These are phyloP conservation scores for Venturia pyrina DNA, from an alignment of 2,329 filamentous ascomycete genomes.

Conservation along the genomic window DNA sequence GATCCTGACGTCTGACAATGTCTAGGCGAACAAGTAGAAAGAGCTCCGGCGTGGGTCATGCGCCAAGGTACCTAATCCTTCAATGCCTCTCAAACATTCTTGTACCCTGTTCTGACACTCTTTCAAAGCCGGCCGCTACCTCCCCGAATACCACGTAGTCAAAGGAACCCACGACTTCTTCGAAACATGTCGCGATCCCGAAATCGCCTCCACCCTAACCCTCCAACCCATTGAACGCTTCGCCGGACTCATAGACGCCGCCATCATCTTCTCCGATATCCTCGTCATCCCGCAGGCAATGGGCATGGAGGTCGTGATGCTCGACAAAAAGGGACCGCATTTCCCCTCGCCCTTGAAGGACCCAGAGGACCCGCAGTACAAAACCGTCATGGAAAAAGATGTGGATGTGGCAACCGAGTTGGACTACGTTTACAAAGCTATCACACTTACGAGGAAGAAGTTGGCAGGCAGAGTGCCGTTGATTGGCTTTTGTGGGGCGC, in stretches of 20 bases:
- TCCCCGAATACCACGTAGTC: conserved; percentile 93
- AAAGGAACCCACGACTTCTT: conserved; percentile 93
- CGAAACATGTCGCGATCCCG: conserved; percentile 87
- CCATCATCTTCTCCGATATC: conserved; percentile 98
- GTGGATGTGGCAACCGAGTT: conserved; percentile 81
- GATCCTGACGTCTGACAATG: conserved; percentile 1
- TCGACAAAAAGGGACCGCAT: conserved; percentile 92
- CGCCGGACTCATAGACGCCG: conserved; percentile 81
- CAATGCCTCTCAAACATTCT: neutral
- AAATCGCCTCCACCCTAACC: conserved; percentile 86
- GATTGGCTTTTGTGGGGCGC: conserved; percentile 93
- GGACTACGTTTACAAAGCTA: conserved; percentile 91
- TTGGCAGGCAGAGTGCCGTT: conserved; percentile 79
- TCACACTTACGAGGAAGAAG: conserved; percentile 83
- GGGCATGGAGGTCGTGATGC: conserved; percentile 98
- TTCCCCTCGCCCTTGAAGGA: conserved; percentile 76
- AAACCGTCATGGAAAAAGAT: conserved; percentile 59
- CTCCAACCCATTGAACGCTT: conserved; percentile 92
- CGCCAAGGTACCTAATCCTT: conserved; percentile 75
- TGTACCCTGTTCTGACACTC: conserved; percentile 11
- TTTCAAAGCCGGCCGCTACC: conserved; percentile 74
- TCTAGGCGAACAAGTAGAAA: conserved; percentile 77
- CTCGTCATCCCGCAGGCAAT: conserved; percentile 95
- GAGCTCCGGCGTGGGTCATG: conserved; percentile 98
- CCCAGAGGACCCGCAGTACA: conserved; percentile 76